Base-by-base conservation (phyloP, 2,329 filamentous ascomycete genomes). In the Monosporascus ibericus region DNA sequence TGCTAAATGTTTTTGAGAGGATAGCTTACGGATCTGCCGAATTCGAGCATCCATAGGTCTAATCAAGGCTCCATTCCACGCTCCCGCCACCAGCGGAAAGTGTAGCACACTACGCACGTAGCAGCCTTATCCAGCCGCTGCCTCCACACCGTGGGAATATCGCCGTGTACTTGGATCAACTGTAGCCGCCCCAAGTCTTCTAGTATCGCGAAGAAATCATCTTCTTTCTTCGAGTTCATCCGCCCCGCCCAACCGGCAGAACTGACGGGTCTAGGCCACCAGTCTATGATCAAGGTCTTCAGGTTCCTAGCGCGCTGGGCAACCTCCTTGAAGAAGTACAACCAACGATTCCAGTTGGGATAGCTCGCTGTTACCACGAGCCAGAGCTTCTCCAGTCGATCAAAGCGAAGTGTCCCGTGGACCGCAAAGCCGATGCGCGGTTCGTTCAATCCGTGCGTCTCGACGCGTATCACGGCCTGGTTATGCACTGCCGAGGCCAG, bases 271-370 rank as follows among this genome's bases (percentile, higher is more conserved):
- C 65, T 52, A 14, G 65, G 66, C 42, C 55, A 51, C 66, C 66
- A 68, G 48, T 68, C 66, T n/a, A 68, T 46, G 3, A 63, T 52
- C 9, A 68, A 37, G 18, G 60, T 56, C 11, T 48, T 27, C n/a
- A 68, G 52, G 9, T 52, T 53, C 4, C 17, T 30, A 2, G 60
- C 47, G 2, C 53, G 56, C 22, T 40, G 22, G 15, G 59, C 14
- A 2, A 65, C 61, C 9, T 61, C 57, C 0, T 49, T 51, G n/a
- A 68, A 62, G 40, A 67, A 61, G 5, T 50, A 54, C 6, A 68
- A 47, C 66, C 66, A 68, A 2, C 53, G 51, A 44, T 68, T 68
- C 65, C 65, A 68, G 49, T 66, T 60, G 3, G 66, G 57, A 25
- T 66, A 53, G 39, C 66, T 64, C 25, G 60, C 60, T 1, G 60